Evolutionary conservation across 768 basidiomycete species (phyloP).

Genomic region (Pisolithus orientalis): DNA sequence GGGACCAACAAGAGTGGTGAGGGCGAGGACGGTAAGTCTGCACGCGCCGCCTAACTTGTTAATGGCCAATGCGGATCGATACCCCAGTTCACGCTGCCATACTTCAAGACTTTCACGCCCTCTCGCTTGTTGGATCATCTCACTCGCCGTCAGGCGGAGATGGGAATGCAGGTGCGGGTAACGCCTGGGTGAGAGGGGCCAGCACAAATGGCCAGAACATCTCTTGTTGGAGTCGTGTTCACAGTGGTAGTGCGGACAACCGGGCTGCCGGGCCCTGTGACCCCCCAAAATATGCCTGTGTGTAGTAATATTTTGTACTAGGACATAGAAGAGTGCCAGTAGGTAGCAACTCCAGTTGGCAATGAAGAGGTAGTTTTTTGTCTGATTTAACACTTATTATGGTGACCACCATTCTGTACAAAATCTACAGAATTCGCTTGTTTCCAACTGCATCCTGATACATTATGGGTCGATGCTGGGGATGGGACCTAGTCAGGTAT

Average conservation of each 20-base stretch:
- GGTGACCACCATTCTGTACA: no score
- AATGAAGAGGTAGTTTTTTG: no score
- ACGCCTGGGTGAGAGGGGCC: conserved; percentile 10
- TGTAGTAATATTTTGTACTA: no score
- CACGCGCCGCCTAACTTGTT: conserved; percentile 7
- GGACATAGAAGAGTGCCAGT: no score
- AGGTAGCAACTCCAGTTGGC: no score
- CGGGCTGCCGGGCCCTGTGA: no score
- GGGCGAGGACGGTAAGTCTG: conserved; percentile 7
- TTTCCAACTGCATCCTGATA: no score
- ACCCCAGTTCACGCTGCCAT: conserved; percentile 13
- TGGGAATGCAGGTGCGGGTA: conserved; percentile 5
- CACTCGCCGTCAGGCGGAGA: conserved; percentile 16
- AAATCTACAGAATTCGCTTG: no score
- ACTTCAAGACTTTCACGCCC: conserved; percentile 21
- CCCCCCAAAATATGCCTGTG: no score
- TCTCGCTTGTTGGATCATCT: conserved; percentile 16
- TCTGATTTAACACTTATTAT: no score
- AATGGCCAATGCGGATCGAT: background rate
- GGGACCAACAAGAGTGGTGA: background rate
- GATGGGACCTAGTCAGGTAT: no score
- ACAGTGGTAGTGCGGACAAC: background rate
- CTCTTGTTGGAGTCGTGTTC: conserved; percentile 5
- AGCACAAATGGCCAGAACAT: conserved; percentile 5
- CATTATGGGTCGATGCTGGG: no score